Evolutionary conservation across 805 yeast species (phyloP).

Genomic region (Saturnispora dispora): DNA sequence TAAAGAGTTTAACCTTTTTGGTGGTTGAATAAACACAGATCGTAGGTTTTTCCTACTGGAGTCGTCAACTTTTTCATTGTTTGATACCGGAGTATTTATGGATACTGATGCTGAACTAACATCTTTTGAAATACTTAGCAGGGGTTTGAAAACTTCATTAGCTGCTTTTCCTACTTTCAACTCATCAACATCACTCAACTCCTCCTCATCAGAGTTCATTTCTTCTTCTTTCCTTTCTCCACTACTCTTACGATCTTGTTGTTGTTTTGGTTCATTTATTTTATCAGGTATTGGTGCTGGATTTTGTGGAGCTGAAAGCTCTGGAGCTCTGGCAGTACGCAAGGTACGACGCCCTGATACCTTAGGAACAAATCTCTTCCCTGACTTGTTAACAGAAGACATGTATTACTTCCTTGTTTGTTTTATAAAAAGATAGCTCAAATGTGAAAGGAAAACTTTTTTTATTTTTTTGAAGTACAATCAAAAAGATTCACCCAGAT

Average conservation of each 20-base stretch:
- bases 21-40: background rate
- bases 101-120: background rate
- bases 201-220: background rate
- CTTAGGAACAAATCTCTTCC: constrained; percentile 61
- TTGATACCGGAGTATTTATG: background rate
- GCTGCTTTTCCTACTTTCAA: constrained; percentile 1
- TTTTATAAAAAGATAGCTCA: background rate
- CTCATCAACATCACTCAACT: constrained; percentile 7
- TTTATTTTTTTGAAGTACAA: background rate
- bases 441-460: background rate
- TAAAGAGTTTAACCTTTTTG: constrained; percentile 10
- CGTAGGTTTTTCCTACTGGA: background rate
- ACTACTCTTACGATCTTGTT: background rate
- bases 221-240: background rate
- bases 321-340: background rate
- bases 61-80: background rate
- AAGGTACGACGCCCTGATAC: constrained; percentile 11
- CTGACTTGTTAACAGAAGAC: constrained; percentile 36
- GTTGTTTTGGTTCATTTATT: background rate
- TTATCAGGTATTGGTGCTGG: background rate
- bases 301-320: background rate
- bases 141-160: background rate
- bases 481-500: background rate
- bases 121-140: background rate
- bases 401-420: background rate